phyloP scores from a whole-genome alignment of 2,329 filamentous ascomycete species.

The Diaporthe destruens region DNA sequence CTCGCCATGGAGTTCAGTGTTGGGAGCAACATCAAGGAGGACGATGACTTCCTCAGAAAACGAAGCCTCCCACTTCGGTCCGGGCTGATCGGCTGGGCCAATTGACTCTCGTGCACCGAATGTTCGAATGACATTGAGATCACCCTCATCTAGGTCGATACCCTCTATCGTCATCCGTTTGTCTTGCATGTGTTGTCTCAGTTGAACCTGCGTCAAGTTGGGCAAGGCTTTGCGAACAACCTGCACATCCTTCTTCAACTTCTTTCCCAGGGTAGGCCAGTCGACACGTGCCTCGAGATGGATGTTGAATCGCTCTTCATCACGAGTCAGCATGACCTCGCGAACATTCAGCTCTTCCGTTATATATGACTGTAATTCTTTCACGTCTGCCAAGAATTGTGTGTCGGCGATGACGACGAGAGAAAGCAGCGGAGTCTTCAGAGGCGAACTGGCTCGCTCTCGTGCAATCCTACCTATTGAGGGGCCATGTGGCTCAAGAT shows the following conservation, averaged over 20 bases:
- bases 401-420: conserved; percentile 86
- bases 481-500: neutral
- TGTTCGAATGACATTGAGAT: conserved; percentile 84
- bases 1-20: conserved; percentile 88
- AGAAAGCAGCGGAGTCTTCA: conserved; percentile 92
- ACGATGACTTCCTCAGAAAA: conserved; percentile 90
- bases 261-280: conserved; percentile 94
- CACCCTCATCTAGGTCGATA: conserved; percentile 83
- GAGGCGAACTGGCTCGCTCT: conserved; percentile 83
- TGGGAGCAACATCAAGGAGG: conserved; percentile 80
- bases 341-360: conserved; percentile 90
- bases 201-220: conserved; percentile 79
- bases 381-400: conserved; percentile 87
- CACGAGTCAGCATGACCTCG: conserved; percentile 83
- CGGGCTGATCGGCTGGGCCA: conserved; percentile 71
- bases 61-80: conserved; percentile 84
- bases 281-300: conserved; percentile 90
- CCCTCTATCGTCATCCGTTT: conserved; percentile 86
- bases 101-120: conserved; percentile 57
- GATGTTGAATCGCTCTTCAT: conserved; percentile 91
- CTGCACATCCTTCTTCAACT: conserved; percentile 93
- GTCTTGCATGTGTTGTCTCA: conserved; percentile 81
- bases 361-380: conserved; percentile 86
- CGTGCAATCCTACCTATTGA: conserved; percentile 77
- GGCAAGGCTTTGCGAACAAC: conserved; percentile 93